Evolutionary conservation across 2,329 filamentous ascomycete genomes (phyloP), one percentile per base, ranked within the genome.

Genomic region (Pestalotiopsis sp.): DNA sequence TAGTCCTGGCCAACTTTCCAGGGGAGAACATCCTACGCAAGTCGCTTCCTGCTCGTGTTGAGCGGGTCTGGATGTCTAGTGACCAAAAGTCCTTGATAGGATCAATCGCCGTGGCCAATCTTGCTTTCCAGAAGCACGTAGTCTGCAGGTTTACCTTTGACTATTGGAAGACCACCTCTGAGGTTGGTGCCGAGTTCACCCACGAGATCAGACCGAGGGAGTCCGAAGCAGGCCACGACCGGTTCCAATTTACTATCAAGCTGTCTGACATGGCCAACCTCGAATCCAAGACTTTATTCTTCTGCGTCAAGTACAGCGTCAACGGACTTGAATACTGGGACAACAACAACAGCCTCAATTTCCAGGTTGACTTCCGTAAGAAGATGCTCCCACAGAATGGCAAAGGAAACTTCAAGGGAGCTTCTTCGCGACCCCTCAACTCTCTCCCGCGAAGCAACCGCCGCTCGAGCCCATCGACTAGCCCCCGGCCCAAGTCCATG

Each of bases 81-180:
- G 95, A 98, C 79, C 94, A 97, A 76, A 95, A 95, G 82, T 93
- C 88, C 1, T 82, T 99, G 72, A 86, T 97, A 64, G 96, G 96
- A 13, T 92, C 90, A 20, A 88, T 97, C 66, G 92, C 90, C 7
- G 95, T 97, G 25, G 90, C 92, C 77, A 99, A 99, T 80, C 81
- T 98, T 58, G 90, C 94, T 0, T 99, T 97, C 82, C 88, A 95
- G 66, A 99, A 99, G 82, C 81, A 86, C 5, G 93, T 99, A 66
- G 90, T 92, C n/a, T 95, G 94, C 79, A 90, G 96, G 64, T 99
- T 99, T 80, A 99, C 96, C 0, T 87, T 98, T 61, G 96, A 99
- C 80, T 96, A 97, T 82, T 99, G 96, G 96, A 97, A 97, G 86
- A 99, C 96, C 0, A 97, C 95, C 0, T 99, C 96, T 0, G 96